These are phyloP conservation scores for Boletus coccyginus DNA, from an alignment of 768 basidiomycete species.

Conservation along the genomic window DNA sequence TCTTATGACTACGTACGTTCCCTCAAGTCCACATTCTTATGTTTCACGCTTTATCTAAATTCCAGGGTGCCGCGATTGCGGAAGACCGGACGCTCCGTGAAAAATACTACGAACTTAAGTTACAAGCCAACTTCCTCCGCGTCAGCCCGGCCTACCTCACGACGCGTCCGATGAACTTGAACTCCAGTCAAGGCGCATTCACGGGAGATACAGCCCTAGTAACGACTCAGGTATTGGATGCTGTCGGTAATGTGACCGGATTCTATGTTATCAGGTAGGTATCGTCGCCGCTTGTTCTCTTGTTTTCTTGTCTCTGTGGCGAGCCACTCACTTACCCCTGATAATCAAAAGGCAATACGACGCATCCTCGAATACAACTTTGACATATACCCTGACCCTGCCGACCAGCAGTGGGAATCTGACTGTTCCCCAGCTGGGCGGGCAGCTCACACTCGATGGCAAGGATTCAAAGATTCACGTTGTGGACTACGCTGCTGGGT, in stretches of 20 bases:
- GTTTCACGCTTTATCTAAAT: neutral
- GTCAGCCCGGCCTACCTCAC: conserved; percentile 52
- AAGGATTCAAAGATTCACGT: conserved; percentile 53
- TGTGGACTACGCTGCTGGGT: conserved; percentile 47
- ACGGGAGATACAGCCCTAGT: conserved; percentile 47
- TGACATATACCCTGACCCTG: conserved; percentile 39
- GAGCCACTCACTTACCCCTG: neutral
- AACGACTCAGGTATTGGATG: conserved; percentile 49
- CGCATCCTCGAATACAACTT: conserved; percentile 6
- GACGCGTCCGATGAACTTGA: conserved; percentile 42
- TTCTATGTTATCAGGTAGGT: conserved; percentile 40
- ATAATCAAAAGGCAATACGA: conserved; percentile 13
- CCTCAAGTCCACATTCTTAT: neutral
- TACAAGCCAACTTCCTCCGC: conserved; percentile 49
- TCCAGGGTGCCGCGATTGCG: conserved; percentile 47
- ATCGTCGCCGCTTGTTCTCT: neutral
- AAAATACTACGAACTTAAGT: conserved; percentile 52
- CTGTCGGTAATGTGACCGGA: conserved; percentile 44
- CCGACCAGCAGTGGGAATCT: conserved; percentile 44
- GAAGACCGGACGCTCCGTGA: conserved; percentile 52
- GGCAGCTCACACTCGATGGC: conserved; percentile 43
- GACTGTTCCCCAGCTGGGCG: conserved; percentile 43
- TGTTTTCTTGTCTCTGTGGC: neutral
- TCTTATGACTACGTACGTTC: conserved; percentile 56
- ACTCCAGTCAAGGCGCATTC: conserved; percentile 41